Conservation (phyloP, 2,329 filamentous ascomycete species). For the Cercospora brassicicola region DNA sequence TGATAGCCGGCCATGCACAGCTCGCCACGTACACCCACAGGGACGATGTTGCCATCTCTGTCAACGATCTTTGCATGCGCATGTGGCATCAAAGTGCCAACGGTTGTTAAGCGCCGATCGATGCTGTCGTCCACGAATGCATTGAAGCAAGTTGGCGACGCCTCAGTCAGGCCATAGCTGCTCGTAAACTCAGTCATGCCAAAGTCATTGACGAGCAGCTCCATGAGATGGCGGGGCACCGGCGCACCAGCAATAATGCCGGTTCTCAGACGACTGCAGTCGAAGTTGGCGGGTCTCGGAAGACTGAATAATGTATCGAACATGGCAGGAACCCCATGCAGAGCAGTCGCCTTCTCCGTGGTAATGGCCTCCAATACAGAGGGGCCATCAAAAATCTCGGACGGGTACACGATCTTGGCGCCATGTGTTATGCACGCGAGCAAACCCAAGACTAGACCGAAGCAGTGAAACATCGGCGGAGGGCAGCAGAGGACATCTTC, state of each 20-base stretch:
- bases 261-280: conserved; percentile 59
- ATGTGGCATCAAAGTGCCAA: conserved; percentile 75
- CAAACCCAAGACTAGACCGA: conserved; percentile 75
- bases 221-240: conserved; percentile 73
- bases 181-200: conserved; percentile 71
- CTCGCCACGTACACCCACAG: conserved; percentile 67
- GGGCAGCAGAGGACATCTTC: conserved; percentile 75
- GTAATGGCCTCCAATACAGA: conserved; percentile 65
- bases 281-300: conserved; percentile 50
- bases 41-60: conserved; percentile 63
- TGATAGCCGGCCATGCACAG: conserved; percentile 78
- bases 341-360: conserved; percentile 58
- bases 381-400: conserved; percentile 68
- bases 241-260: conserved; percentile 78
- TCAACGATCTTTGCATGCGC: conserved; percentile 73
- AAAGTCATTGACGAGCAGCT: conserved; percentile 67
- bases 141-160: conserved; percentile 78
- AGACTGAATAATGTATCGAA: conserved; percentile 64
- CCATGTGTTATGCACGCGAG: conserved; percentile 72
- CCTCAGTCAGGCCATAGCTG: conserved; percentile 66
- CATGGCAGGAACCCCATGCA: conserved; percentile 82
- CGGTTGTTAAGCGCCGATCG: conserved; percentile 66
- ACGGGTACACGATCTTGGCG: conserved; percentile 73
- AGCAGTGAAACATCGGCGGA: conserved; percentile 82
- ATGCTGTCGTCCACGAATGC: conserved; percentile 72